Base-by-base conservation (phyloP, 2,329 filamentous ascomycete genomes). In the Apiospora malaysiana region DNA sequence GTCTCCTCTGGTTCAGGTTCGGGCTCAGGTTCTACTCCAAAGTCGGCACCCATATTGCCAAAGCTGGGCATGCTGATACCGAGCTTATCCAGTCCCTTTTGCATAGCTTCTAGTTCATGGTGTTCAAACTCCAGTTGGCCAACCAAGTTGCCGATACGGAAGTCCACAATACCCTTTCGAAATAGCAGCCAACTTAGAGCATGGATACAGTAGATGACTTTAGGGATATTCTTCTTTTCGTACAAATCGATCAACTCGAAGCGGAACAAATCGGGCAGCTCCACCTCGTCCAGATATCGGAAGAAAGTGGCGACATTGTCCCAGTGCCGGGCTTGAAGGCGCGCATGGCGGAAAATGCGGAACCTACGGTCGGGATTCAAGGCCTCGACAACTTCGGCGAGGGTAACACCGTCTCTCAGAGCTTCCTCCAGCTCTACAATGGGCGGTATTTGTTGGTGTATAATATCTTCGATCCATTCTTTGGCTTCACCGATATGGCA, bases 181-280 rank as follows among this genome's bases (percentile, higher is more conserved):
- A 94, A 98, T 14, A 99, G 86, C n/a, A 99, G 87, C 94, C 95
- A 99, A 80, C 95, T 98, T 23, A 99, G 85, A 0, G 96, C 96
- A 78, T 99, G 96, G 69, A 99, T 96, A 79, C 96, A 99, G 83
- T 99, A 97, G 73, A 99, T 99, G 79, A 98, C 97, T 81, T 98
- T 99, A 4, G 96, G 96, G 1, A 98, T 97, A 77, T 99, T 99
- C 83, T 99, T 99, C 86, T 98, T 99, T 82, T 99, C 97, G 84
- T 99, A 99, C 16, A 99, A 84, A 82, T 99, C 96, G 74, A 98
- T 97, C 65, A 98, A 87, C 81, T 99, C 96, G 81, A 99, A 99
- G 71, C 95, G 91, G 81, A 99, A 99, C 23, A 99, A 88, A 76
- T 99, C 97, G 1, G 96, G 96, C 3, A 99, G 85, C 77, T 97